These are phyloP conservation scores for Penicillium occitanis DNA, from an alignment of 2,329 filamentous ascomycete genomes.

Conservation along the genomic window DNA sequence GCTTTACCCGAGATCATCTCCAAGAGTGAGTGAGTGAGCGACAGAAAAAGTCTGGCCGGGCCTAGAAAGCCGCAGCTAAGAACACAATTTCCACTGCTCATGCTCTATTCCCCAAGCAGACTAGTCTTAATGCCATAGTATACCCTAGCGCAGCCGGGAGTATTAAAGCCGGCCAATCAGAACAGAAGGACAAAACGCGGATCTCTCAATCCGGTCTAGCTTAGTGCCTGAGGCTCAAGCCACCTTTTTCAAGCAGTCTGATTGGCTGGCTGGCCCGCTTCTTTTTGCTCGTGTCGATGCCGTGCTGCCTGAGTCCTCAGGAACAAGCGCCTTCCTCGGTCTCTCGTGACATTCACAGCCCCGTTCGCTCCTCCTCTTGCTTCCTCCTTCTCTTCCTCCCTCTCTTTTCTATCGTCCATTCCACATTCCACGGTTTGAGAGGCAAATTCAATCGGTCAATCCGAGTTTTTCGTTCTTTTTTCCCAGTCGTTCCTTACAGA, in stretches of 20 bases:
- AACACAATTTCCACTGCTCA: background rate
- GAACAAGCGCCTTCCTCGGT: background rate
- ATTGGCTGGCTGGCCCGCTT: background rate
- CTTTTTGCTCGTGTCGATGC: background rate
- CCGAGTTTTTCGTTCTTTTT: conserved; percentile 6
- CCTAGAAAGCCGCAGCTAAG: background rate
- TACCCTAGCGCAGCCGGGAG: background rate
- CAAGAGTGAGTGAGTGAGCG: background rate
- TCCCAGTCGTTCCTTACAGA: conserved; percentile 1
- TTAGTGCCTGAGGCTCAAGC: conserved; percentile 9
- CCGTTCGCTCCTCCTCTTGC: background rate
- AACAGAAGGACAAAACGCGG: fast-evolving
- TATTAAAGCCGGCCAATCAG: background rate
- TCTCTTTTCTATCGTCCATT: background rate
- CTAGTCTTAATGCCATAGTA: too few species aligned
- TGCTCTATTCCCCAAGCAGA: background rate
- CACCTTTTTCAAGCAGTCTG: background rate
- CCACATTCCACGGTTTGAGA: conserved; percentile 2
- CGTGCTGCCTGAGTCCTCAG: background rate
- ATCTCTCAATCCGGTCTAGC: background rate
- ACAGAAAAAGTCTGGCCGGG: background rate
- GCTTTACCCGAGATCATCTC: background rate
- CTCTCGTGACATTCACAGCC: conserved; percentile 7
- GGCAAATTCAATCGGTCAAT: background rate
- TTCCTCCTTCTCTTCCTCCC: background rate